Evolutionary conservation across 2,329 filamentous ascomycete genomes (phyloP).

Genomic region (Aspergillus fumigatiaffinis): DNA sequence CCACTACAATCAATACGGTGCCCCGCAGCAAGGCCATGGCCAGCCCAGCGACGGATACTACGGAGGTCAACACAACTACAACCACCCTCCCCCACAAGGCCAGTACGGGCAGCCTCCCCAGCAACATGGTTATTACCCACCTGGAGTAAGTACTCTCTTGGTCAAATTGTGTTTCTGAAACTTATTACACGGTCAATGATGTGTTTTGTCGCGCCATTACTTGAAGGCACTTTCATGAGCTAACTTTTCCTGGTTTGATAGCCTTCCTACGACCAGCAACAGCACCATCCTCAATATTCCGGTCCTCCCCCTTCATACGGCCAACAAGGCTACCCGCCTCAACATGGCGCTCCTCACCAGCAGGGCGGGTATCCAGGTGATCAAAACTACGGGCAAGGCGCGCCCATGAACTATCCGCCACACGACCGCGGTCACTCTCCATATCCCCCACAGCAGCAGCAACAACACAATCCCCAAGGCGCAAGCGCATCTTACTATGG

Average conservation of each 20-base stretch:
- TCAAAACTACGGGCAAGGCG: conserved; percentile 20
- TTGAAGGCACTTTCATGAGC: background rate
- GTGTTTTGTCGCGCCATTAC: background rate
- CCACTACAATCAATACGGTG: conserved; percentile 21
- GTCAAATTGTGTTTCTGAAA: background rate
- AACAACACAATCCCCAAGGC: conserved; percentile 22
- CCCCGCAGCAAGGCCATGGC: conserved; percentile 6
- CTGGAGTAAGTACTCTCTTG: conserved; percentile 18
- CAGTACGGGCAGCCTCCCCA: conserved; percentile 18
- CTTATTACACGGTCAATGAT: background rate
- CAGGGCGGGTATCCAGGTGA: conserved; percentile 16
- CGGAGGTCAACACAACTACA: conserved; percentile 16
- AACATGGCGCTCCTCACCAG: conserved; percentile 6
- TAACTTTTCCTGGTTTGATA: conserved; percentile 4
- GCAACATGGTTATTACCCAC: conserved; percentile 23
- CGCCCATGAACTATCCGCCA: conserved; percentile 15
- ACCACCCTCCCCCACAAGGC: conserved; percentile 19
- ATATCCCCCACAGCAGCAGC: conserved; percentile 23
- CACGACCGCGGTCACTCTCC: conserved; percentile 25
- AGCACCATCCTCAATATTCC: conserved; percentile 15
- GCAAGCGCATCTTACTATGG: conserved; percentile 32
- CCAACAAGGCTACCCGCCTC: conserved; percentile 14
- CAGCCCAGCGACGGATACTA: conserved; percentile 15
- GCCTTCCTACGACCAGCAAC: conserved; percentile 12
- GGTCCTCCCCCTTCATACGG: conserved; percentile 16